Base-by-base conservation (phyloP, 176 grass and related monocot genomes). In the Carex cristatella region DNA sequence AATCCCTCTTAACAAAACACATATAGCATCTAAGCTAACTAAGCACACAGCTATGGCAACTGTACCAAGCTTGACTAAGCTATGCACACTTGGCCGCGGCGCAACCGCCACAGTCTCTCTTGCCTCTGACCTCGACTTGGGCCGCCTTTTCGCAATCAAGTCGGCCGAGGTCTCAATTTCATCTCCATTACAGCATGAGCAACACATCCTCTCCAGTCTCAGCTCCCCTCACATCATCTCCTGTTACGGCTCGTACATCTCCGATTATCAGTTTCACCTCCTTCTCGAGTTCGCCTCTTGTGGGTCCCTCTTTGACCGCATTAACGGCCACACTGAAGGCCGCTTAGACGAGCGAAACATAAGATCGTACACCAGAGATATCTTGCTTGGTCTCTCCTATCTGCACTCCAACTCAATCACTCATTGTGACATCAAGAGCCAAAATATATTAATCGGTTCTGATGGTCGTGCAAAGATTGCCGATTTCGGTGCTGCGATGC, bases 201-300 rank as follows among this genome's bases (percentile, higher is more conserved):
- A 6, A 58, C 2, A 46, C 27, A 88, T 97, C 9, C 88, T 97
- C 0, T 73, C 16, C 2, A 71, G 83, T 4, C 86, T 97, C 13
- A 61, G 42, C 46, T 94, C 92, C 15, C 87, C 94, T 33, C 82
- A 97, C 88, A 87, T 97, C 88, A 82, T 97, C 63, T 91, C 92
- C 30, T 92, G 84, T 86, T 83, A 94, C 9, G 92, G 94, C 12
- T 55, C 61, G 13, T 86, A 86, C 66, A 44, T 81, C 54, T 53
- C 69, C 0, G 31, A 59, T 53, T 59, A 16, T 61, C 87, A 69
- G 55, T 91, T 90, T 86, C 86, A 97, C 82, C 91, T 97, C 40
- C 60, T 97, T 65, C 84, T 97, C 32, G 92, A 93, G 87, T 98
- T 92, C 82, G 92, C 92, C 40, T 57, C 89, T 0, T 87, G 91